These are phyloP conservation scores for Termitomyces sp. DNA, from an alignment of 768 basidiomycete species.

Conservation along the genomic window DNA sequence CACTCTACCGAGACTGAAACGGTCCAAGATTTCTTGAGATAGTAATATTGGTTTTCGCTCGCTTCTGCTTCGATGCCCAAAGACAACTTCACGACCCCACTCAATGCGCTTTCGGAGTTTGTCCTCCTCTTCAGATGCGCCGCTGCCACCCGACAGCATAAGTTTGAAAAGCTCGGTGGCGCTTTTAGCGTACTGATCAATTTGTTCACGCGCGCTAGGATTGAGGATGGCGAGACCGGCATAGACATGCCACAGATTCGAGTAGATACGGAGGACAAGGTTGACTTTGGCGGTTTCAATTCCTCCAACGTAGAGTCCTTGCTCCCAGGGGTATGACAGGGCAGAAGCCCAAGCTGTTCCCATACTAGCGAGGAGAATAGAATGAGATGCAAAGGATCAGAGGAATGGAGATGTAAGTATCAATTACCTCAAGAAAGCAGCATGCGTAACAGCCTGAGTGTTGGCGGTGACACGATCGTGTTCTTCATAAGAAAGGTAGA, in stretches of 20 bases:
- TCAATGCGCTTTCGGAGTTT: conserved; percentile 69
- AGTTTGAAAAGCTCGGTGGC: conserved; percentile 91
- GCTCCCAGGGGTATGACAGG: conserved; percentile 89
- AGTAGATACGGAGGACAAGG: conserved; percentile 92
- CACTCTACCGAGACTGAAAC: conserved; percentile 71
- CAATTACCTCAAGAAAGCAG: conserved; percentile 86
- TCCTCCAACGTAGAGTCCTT: conserved; percentile 90
- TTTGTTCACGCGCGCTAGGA: conserved; percentile 82
- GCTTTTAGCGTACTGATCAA: conserved; percentile 84
- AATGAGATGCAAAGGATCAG: background rate
- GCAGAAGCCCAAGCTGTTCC: conserved; percentile 90
- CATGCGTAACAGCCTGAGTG: conserved; percentile 97
- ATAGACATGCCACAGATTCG: conserved; percentile 98
- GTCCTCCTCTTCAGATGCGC: conserved; percentile 28
- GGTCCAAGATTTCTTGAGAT: conserved; percentile 79
- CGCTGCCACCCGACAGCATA: conserved; percentile 65
- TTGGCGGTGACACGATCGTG: conserved; percentile 97
- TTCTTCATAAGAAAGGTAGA: conserved; percentile 93
- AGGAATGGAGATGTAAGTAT: background rate
- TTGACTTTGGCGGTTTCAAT: conserved; percentile 99
- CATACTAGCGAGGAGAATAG: conserved; percentile 56
- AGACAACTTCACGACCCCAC: conserved; percentile 71
- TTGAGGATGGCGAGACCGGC: conserved; percentile 98
- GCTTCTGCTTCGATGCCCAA: conserved; percentile 39
- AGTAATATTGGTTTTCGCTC: conserved; percentile 67